These are phyloP conservation scores for Thinopyrum elongatum DNA, from an alignment of 176 grass and related monocot genomes.

Conservation along the genomic window DNA sequence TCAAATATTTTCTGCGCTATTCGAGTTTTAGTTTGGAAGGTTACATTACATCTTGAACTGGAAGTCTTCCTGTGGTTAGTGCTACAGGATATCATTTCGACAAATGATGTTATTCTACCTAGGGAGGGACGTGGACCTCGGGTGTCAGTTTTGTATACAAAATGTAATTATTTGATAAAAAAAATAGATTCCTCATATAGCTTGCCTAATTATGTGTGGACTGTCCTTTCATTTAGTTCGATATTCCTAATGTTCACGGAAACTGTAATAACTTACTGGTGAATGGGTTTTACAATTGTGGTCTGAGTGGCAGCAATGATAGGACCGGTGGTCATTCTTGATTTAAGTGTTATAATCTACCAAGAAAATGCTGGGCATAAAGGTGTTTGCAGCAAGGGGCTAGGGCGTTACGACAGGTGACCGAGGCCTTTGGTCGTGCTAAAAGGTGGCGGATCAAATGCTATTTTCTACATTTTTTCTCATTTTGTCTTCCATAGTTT, in stretches of 20 bases:
- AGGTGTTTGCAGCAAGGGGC: background rate
- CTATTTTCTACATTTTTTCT: background rate
- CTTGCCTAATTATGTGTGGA: background rate
- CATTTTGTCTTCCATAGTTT: background rate
- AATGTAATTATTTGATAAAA: background rate
- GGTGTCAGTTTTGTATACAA: background rate
- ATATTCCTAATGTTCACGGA: background rate
- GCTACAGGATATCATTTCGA: background rate
- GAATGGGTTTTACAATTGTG: slow-evolving; percentile 3
- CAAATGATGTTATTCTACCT: background rate
- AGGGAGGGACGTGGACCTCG: background rate
- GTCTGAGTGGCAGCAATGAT: background rate
- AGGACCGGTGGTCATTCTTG: background rate
- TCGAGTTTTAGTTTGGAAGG: background rate
- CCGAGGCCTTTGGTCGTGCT: background rate
- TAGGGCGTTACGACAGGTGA: background rate
- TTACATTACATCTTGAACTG: background rate
- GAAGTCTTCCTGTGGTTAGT: background rate
- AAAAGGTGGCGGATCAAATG: background rate
- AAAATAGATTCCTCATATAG: background rate
- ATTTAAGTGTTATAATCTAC: background rate
- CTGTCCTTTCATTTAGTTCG: background rate
- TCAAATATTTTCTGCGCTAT: background rate
- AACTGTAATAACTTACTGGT: background rate
- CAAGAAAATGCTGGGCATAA: background rate